Evolutionary conservation across 805 yeast genomes (phyloP), one percentile per base, ranked within the genome.

Genomic region (Metahyphopichia silvanorum): DNA sequence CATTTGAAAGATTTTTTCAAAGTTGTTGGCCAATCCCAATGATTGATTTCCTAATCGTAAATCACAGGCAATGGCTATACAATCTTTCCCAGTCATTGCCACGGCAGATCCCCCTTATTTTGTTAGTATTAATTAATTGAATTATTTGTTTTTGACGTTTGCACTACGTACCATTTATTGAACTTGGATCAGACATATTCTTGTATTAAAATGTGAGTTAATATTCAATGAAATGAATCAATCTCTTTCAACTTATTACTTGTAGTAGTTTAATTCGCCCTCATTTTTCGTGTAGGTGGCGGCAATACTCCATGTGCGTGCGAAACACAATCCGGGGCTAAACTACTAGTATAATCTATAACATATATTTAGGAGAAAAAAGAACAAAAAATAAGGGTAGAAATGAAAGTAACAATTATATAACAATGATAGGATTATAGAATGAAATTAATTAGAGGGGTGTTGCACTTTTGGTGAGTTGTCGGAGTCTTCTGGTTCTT

Each of bases 81-180:
- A 93, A 48, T 88, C 97, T 56, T 94, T 89, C 51, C 99, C 99
- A 16, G 82, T 82, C 99, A 93, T 93, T 44, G 98, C 98, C 21
- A 94, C 95, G 32, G 95, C 96, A 43, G 95, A 76, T 64, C 99
- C 98, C 66, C 97, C 87, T 62, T 38, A 17, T 10, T 18, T 11
- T 29, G 33, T 34, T 25, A 21, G 34, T 30, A 24, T 16, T 11
- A 13, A 12, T 21, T 4, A 26, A 31, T 25, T 25, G 25, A 7
- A 8, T 23, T 7, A 19, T 10, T n/a, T n/a, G n/a, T n/a, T n/a
- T n/a, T n/a, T 21, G 24, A 29, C 9, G n/a, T 16, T 16, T 16
- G 10, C 3, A 22, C 13, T 19, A 65, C 76, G 38, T 63, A 72
- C 79, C 87, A 55, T 82, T 82, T 46, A 82, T 72, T 27, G 87